Evolutionary conservation across 805 yeast species (phyloP), one percentile per base, ranked within the genome.

Genomic region (Cyberlindnera lachancei): DNA sequence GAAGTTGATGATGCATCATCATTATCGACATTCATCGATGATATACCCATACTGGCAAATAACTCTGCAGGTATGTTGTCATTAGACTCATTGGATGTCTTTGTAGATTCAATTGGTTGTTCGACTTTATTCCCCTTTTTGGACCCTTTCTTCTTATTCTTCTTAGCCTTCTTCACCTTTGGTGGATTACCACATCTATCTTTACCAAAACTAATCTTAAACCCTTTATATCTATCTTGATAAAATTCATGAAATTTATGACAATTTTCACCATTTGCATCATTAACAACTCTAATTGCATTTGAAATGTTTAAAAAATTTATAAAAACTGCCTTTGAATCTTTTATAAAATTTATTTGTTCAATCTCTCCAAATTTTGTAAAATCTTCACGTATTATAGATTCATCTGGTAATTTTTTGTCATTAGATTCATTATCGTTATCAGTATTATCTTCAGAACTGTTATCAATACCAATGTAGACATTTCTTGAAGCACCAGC

Each of bases 161-260:
- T 59, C 50, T 51, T 63, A 49, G 46, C 59, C 41, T 56, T 60
- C 50, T 46, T 66, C 34, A 52, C 47, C 58, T 71, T 80, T 37
- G 75, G 79, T 20, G 71, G 84, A 48, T 80, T 80, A 3, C 81
- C 94, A 60, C 94, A 82, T 50, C 94, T 66, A 56, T 82, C 94
- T 46, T 79, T 79, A 28, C 86, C 94, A 55, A 68, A 82, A 30
- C 73, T 70, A 27, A 82, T 73, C 38, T 75, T 73, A 44, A 75
- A 72, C 5, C 64, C 59, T 25, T 46, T 46, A 46, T 81, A 82
- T 42, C 65, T 66, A 20, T 64, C 56, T 37, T 59, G 55, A 23
- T 66, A 69, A 7, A 58, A 52, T 12, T 48, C 55, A 32, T 64
- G 65, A 23, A 68, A 58, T 15, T 52, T 50, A 1, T 51, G 48